Conservation (phyloP, 2,329 filamentous ascomycete genomes). For the Annulohypoxylon truncatum region DNA sequence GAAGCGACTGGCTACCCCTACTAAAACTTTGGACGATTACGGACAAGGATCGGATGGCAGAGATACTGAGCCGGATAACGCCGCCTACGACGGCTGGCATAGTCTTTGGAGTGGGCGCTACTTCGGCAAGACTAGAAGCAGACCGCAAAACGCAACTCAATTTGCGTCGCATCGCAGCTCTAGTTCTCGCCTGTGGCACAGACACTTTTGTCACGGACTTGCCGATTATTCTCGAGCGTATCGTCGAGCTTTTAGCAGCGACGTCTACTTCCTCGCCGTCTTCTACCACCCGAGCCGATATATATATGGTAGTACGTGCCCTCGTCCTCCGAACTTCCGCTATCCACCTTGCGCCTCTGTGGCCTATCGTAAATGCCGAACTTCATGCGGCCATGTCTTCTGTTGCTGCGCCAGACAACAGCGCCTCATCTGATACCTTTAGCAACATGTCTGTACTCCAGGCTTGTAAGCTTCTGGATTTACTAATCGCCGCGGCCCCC, state of each 20-base stretch:
- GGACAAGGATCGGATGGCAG: slow-evolving; percentile 89
- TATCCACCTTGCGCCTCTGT: slow-evolving; percentile 83
- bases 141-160: slow-evolving; percentile 94
- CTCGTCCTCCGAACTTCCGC: slow-evolving; percentile 82
- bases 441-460: slow-evolving; percentile 83
- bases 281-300: slow-evolving; percentile 86
- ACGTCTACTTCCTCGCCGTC: slow-evolving; percentile 92
- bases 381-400: slow-evolving; percentile 83
- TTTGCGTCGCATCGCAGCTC: slow-evolving; percentile 81
- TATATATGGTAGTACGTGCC: slow-evolving; percentile 88
- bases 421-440: slow-evolving; percentile 75
- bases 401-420: slow-evolving; percentile 74
- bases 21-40: slow-evolving; percentile 84
- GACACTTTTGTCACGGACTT: slow-evolving; percentile 87
- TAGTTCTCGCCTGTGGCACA: slow-evolving; percentile 79
- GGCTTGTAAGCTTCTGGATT: slow-evolving; percentile 91
- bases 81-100: slow-evolving; percentile 93
- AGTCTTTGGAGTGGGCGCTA: slow-evolving; percentile 97
- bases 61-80: slow-evolving; percentile 81
- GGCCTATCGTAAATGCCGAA: slow-evolving; percentile 90
- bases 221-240: slow-evolving; percentile 78
- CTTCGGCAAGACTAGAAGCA: slow-evolving; percentile 91
- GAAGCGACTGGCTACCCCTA: slow-evolving; percentile 82
- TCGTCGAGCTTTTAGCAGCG: slow-evolving; percentile 86
- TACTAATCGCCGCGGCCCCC: slow-evolving; percentile 85